Evolutionary conservation across 2,329 filamentous ascomycete genomes (phyloP), one percentile per base, ranked within the genome.

Genomic region (Colletotrichum sp.): DNA sequence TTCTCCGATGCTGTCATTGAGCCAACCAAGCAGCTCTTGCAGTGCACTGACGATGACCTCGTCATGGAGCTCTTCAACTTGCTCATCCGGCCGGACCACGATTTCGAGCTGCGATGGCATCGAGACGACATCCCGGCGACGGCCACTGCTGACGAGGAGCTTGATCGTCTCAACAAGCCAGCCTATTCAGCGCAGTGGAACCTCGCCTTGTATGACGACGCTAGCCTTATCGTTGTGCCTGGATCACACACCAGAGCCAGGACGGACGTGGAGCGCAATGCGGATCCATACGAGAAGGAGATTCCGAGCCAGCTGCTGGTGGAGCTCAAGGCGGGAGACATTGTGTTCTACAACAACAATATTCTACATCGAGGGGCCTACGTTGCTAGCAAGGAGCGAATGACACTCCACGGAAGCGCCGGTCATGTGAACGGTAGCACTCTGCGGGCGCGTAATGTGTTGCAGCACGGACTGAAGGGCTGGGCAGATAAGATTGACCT

Each of bases 41-140:
- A 85, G 69, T 87, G 85, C 73, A 78, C 79, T 21, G 90, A 92
- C 39, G 91, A 93, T 7, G 88, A 93, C 2, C 87, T 98, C 26
- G 93, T 96, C 52, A 95, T 98, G 92, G 96, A 98, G 85, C 87
- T 98, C 21, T 96, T 95, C 85, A 98, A 98, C 82, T 89, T 98
- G 85, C 92, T 98, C 9, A 92, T 98, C 16, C 88, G 94, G 7
- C 95, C 95, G 0, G 92, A 92, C 52, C 79, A 82, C 4, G 91
- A 93, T 78, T 98, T 96, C 80, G 92, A 91, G 80, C 89, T 98
- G 66, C 87, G 93, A 65, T 98, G 96, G 96, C 96, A 98, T 83
- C 88, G 96, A 36, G 96, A 98, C 81, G 95, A 98, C 81, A 93
- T 98, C 63, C 88, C 92, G 4, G 89, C 92, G n/a, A 87, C 89